A percentile compares a stretch with the other conserved stretches of the same genome.
phyloP scores from a whole-genome alignment of 2,329 filamentous ascomycete genomes.

The Blumeriella jaapii region DNA sequence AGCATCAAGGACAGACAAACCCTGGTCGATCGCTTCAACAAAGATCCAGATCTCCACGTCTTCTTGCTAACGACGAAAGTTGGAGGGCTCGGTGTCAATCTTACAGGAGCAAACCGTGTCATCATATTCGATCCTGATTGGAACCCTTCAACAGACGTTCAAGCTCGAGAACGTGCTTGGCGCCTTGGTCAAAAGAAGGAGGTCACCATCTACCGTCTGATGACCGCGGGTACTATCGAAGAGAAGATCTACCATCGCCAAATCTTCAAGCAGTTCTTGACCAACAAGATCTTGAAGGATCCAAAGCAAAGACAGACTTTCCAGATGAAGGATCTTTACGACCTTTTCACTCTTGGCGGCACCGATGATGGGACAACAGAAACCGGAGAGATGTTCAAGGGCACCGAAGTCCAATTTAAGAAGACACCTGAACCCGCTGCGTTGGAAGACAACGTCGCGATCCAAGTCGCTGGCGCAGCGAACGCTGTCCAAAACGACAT shows the following conservation, averaged over 20 bases:
- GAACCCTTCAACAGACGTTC: conserved; percentile 94
- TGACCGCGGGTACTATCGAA: conserved; percentile 95
- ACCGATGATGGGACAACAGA: conserved; percentile 62
- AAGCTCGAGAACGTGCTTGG: conserved; percentile 93
- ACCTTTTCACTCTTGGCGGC: conserved; percentile 72
- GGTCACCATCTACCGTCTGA: conserved; percentile 92
- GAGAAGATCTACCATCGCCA: conserved; percentile 99
- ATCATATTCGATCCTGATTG: conserved; percentile 99
- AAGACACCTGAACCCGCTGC: conserved; percentile 26
- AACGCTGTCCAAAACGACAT: conserved; percentile 11
- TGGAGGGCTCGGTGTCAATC: conserved; percentile 82
- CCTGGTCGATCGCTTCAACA: conserved; percentile 90
- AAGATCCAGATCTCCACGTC: conserved; percentile 63
- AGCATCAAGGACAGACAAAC: conserved; percentile 78
- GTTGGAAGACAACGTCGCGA: conserved; percentile 11
- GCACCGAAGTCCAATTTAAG: conserved; percentile 64
- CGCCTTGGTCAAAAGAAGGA: conserved; percentile 88
- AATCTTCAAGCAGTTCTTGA: conserved; percentile 96
- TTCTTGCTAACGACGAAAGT: conserved; percentile 95
- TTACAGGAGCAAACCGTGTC: conserved; percentile 89
- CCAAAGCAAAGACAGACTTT: conserved; percentile 89
- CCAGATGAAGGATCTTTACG: conserved; percentile 79
- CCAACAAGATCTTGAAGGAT: conserved; percentile 90
- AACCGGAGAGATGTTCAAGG: conserved; percentile 76
- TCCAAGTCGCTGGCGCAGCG: conserved; percentile 7